phyloP scores from a whole-genome alignment of 345 rosid genomes.

The Salix suchowensis region DNA sequence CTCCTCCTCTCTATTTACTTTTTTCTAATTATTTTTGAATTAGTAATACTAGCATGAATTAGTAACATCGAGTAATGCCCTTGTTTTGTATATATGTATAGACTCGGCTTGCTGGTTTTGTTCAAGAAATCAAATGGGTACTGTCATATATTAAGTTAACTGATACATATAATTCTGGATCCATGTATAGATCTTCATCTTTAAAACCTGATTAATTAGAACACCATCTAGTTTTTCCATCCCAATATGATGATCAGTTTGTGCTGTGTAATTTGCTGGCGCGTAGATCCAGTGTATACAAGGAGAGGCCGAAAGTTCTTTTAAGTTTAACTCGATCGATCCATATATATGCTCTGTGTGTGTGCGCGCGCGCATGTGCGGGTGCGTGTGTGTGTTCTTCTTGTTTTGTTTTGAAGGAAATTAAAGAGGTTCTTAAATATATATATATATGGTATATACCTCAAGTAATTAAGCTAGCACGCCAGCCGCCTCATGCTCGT shows the following conservation, averaged over 20 bases:
- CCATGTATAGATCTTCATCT: not conserved
- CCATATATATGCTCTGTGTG: no score
- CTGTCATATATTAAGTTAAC: not conserved
- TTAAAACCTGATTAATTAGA: not conserved
- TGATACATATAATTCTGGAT: not conserved
- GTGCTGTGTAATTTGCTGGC: not conserved
- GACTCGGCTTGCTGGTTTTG: no score
- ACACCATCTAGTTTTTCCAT: not conserved
- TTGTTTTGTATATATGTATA: no score
- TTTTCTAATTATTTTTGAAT: not conserved
- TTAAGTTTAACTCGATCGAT: no score
- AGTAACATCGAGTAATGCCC: no score
- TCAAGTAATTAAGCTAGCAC: not conserved
- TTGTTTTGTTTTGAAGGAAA: no score
- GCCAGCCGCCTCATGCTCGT: not conserved
- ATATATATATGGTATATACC: not conserved
- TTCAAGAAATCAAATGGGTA: no score
- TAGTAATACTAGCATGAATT: not conserved
- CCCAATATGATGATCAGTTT: not conserved
- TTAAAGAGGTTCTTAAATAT: no score
- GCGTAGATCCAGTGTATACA: not conserved
- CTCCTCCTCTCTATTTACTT: no score
- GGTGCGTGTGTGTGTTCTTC: no score
- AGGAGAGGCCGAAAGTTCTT: no score
- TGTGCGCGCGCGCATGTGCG: no score